A percentile compares a stretch with the other conserved stretches of the same genome.
These are phyloP conservation scores for Neurospora sp. DNA, from an alignment of 495 filamentous ascomycete genomes.

Conservation along the genomic window DNA sequence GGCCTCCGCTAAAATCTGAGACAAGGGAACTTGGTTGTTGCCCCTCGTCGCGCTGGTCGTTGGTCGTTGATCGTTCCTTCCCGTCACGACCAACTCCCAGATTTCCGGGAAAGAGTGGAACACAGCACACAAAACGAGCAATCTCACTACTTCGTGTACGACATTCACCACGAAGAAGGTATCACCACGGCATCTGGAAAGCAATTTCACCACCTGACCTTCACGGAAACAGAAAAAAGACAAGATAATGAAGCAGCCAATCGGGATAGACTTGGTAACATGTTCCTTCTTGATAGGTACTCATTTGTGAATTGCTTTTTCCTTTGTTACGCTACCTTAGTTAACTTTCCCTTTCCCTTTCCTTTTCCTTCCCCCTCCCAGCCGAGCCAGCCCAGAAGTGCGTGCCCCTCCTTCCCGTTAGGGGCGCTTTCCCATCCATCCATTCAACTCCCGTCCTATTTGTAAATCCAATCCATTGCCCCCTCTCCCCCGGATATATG, in stretches of 20 bases:
- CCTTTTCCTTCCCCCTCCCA: background rate
- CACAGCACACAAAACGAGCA: background rate
- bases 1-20: background rate
- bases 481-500: background rate
- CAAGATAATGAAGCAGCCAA: background rate
- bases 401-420: background rate
- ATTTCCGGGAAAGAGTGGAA: background rate
- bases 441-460: background rate
- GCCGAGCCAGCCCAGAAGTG: background rate
- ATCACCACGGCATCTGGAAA: background rate
- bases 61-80: background rate
- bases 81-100: background rate
- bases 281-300: background rate
- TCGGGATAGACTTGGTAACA: background rate
- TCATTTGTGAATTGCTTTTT: background rate
- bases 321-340: background rate
- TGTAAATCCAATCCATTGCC: background rate
- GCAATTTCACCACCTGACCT: too few species aligned
- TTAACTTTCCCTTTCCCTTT: background rate
- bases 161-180: background rate
- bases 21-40: background rate
- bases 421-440: background rate
- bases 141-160: background rate
- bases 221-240: too few species aligned
- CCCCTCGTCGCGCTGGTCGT: background rate